A percentile compares a stretch with the other conserved stretches of the same genome.
phyloP scores from a whole-genome alignment of 768 basidiomycete genomes.

The Naganishia friedmannii region DNA sequence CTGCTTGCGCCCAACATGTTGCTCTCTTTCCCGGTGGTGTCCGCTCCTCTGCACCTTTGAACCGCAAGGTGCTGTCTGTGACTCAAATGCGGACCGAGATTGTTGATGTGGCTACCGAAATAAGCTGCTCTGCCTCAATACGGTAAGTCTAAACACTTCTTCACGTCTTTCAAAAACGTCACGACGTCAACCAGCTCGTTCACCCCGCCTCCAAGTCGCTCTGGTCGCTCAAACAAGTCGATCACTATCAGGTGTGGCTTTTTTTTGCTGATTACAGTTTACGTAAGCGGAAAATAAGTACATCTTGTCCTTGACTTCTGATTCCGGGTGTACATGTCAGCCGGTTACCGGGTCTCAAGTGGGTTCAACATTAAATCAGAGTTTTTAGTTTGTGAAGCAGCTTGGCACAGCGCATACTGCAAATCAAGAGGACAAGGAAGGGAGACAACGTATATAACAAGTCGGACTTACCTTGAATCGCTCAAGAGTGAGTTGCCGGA shows the following conservation, averaged over 20 bases:
- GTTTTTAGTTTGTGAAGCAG: not conserved
- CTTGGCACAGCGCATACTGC: not conserved
- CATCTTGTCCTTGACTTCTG: not conserved
- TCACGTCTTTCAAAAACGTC: not conserved
- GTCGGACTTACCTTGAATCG: not conserved
- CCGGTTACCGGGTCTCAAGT: not conserved
- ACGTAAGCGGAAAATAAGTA: too few relatives aligned
- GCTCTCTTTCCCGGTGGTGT: not conserved
- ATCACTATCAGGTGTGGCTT: not conserved
- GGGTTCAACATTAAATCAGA: not conserved
- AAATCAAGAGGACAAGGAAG: not conserved
- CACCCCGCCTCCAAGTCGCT: too few relatives aligned
- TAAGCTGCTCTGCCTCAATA: not conserved
- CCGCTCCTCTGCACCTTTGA: not conserved
- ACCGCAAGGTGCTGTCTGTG: too few relatives aligned
- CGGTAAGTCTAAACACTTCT: not conserved
- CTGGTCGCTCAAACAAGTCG: not conserved
- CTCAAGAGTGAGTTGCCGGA: not conserved
- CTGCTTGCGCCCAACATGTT: slow-evolving; percentile 21
- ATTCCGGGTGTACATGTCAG: not conserved
- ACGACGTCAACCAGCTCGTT: not conserved
- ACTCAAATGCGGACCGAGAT: not conserved
- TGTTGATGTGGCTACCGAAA: not conserved
- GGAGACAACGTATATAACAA: not conserved
- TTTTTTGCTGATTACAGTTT: not conserved